Base-by-base conservation (phyloP, 768 basidiomycete species). In the Suillus occidentalis region DNA sequence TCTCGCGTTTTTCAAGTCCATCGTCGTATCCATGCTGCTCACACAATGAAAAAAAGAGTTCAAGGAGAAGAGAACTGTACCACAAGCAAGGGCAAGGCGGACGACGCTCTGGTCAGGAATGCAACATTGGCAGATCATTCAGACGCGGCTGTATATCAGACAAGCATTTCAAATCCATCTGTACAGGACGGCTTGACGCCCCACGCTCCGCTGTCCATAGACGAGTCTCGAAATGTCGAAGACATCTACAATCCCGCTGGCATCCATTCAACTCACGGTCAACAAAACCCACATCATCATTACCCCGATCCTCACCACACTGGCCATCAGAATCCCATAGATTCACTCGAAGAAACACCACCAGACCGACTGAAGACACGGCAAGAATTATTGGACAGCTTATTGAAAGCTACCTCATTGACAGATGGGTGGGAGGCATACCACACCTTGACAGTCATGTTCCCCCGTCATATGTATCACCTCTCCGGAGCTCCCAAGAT, bases 371-470 rank as follows among this genome's bases (percentile, higher is more conserved):
- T 68, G 42, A 34, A 69, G 65, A 53, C 67, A 40, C 61, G 72
- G 69, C 52, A 68, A 18, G 66, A 73, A 18, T 72, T 77, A 28
- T 50, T 77, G 56, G 70, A 75, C 66, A 50, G 78, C 66, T 71
- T 82, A 52, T 77, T 78, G 39, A 75, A 67, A 28, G 66, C 80
- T 22, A 67, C 72, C 43, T 75, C 76, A 16, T 63, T 72, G 60
- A 53, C 67, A 25, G 75, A 76, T 28, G 82, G 79, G 8, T 85
- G 84, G 84, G 65, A 72, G 20, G 83, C 82, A 13, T 85, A 84
- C 71, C 67, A 73, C 40, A 59, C 58, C 25, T 59, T 59, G 40
- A 42, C 58, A 53, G 66, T 75, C 22, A 66, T 83, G 16, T 66
- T 78, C 70, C 65, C 68, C 70, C 34, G 61, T 62, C 60, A 65